phyloP scores from a whole-genome alignment of 345 rosid genomes.

The Geranium rotundifolium region DNA sequence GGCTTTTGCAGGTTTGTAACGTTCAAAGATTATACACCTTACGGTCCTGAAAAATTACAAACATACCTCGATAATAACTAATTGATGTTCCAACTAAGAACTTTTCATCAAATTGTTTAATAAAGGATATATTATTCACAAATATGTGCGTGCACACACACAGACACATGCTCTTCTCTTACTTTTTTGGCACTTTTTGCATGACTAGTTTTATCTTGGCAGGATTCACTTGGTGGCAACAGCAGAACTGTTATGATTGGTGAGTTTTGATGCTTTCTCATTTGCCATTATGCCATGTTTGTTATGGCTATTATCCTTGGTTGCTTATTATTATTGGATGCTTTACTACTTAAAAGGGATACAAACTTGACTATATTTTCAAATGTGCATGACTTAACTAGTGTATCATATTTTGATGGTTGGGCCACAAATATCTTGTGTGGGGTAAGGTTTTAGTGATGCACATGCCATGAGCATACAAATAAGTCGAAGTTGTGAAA shows the following conservation, averaged over 20 bases:
- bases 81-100: neutral
- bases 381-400: neutral
- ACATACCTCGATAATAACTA: neutral
- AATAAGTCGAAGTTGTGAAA: too few relatives aligned
- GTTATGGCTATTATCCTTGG: neutral
- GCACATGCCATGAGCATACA: neutral
- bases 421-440: neutral
- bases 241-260: constrained; percentile 99
- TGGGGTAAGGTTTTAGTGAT: neutral
- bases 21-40: neutral
- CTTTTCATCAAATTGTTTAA: too few relatives aligned
- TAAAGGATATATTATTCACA: too few relatives aligned
- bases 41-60: neutral
- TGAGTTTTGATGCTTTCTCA: constrained; percentile 14
- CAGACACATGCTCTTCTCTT: neutral
- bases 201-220: constrained; percentile 9
- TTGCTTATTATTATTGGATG: neutral
- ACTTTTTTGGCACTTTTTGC: neutral
- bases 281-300: neutral
- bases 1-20: constrained; percentile 77
- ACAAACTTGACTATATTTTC: neutral
- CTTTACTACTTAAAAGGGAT: neutral
- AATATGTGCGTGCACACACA: too few relatives aligned
- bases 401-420: neutral
- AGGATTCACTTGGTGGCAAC: constrained; percentile 99